These are phyloP conservation scores for Microsporum audouinii DNA, from an alignment of 2,329 filamentous ascomycete species.

Conservation along the genomic window DNA sequence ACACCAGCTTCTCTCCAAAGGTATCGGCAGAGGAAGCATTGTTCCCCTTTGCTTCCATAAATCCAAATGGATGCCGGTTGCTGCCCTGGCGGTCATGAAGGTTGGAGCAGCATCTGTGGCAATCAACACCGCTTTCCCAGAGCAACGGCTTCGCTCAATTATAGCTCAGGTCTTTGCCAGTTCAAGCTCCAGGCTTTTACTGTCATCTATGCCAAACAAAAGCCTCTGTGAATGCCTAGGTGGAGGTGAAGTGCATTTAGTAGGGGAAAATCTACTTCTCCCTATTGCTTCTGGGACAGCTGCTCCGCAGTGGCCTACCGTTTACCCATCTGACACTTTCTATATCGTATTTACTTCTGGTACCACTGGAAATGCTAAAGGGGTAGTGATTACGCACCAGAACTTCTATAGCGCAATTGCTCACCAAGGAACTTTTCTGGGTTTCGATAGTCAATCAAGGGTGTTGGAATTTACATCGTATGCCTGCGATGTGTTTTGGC, in stretches of 20 bases:
- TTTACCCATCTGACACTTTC: constrained; percentile 21
- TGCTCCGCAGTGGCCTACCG: constrained; percentile 1
- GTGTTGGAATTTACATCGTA: constrained; percentile 41
- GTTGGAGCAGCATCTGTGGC: constrained; percentile 13
- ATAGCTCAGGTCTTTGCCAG: constrained; percentile 3
- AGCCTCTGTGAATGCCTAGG: neutral
- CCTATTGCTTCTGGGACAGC: neutral
- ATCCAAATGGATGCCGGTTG: constrained; percentile 12
- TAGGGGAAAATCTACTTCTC: neutral
- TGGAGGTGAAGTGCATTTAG: neutral
- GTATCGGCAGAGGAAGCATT: constrained; percentile 20
- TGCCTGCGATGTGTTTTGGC: constrained; percentile 4
- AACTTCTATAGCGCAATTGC: neutral
- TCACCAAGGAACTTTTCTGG: neutral
- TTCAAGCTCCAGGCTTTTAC: constrained; percentile 8
- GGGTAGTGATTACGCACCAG: constrained; percentile 3
- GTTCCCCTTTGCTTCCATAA: constrained; percentile 14
- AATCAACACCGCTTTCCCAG: constrained; percentile 15
- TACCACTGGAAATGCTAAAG: constrained; percentile 4
- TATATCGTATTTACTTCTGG: constrained; percentile 40
- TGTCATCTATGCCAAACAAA: neutral
- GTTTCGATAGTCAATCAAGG: constrained; percentile 31
- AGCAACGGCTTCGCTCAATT: constrained; percentile 25
- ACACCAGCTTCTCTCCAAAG: constrained; percentile 21
- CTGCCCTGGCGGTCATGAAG: constrained; percentile 12